Evolutionary conservation across 179 eudicot species (phyloP), one percentile per base, ranked within the genome.

Genomic region (Nepenthes alata): DNA sequence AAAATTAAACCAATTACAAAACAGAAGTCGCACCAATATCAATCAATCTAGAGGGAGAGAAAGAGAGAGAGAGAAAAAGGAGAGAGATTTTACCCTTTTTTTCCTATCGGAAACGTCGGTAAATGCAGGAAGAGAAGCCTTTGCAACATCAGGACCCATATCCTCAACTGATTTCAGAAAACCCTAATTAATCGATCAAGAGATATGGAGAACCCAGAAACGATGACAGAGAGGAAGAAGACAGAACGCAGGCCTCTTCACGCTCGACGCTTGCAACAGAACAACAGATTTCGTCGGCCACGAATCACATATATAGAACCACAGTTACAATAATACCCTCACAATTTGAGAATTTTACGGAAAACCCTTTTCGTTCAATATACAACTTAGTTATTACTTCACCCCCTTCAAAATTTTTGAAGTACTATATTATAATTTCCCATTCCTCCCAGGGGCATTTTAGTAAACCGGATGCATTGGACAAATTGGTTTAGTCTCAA

Each of bases 81-180:
- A 11, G 35, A 0, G 12, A 8, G 11, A 11, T 12, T 5, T 15
- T 73, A 77, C 81, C 81, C 54, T 77, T 13, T 73, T 73, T 53
- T 77, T 73, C 72, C 65, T 67, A 13, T 66, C 45, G 12, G 75
- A 67, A 14, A 70, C 72, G 61, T 70, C 70, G 56, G 69, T 14
- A 47, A 60, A 60, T 35, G 67, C 55, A 56, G 59, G 65, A 55
- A 73, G 55, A 57, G 68, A 59, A 67, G 67, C 45, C 16, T 59
- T 13, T 62, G 73, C 70, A 34, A 65, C 75, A 70, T 73, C 72
- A 47, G 64, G 67, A 52, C 77, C 78, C 81, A 77, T 77, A 13
- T 65, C 47, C 11, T 14, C 25, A 12, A 47, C n/a, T 35, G 57
- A 10, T 35, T 37, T 47, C 6, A 16, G 47, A 47, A 64, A 25